Evolutionary conservation across 2,329 filamentous ascomycete genomes (phyloP).

Genomic region (Talaromyces sp.): DNA sequence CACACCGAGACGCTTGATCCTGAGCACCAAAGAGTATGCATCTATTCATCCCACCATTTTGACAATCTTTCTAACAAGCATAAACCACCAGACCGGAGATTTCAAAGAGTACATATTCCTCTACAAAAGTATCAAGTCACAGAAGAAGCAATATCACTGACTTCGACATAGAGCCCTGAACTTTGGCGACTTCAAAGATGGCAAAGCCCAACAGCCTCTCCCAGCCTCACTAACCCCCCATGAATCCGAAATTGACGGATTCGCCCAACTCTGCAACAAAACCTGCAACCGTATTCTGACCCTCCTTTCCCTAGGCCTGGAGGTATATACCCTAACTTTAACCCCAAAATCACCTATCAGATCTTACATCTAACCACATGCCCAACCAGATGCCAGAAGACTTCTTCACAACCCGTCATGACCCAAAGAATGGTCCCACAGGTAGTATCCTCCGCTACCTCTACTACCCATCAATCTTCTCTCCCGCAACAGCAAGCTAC

Average conservation of each 20-base stretch:
- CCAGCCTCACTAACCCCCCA: conserved; percentile 65
- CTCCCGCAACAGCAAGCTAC: conserved; percentile 45
- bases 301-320: conserved; percentile 77
- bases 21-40: conserved; percentile 70
- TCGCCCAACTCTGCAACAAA: conserved; percentile 70
- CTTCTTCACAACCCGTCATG: conserved; percentile 67
- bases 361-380: not conserved
- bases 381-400: conserved; percentile 44
- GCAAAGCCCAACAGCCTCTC: conserved; percentile 75
- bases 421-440: conserved; percentile 52
- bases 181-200: conserved; percentile 73
- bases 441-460: conserved; percentile 70
- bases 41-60: not conserved
- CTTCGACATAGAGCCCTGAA: conserved; percentile 74
- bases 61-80: conserved; percentile 1
- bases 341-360: not conserved
- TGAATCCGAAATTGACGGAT: conserved; percentile 64
- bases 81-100: conserved; percentile 66
- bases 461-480: conserved; percentile 66
- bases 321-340: conserved; percentile 46
- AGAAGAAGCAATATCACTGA: not conserved
- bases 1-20: conserved; percentile 87
- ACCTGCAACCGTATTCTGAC: conserved; percentile 74
- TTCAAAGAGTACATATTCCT: conserved; percentile 73
- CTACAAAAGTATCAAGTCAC: not conserved